Percentiles rank a stretch among this genome's conserved stretches.
Conservation (phyloP, 768 basidiomycete species). For the Rhizopogon vinicolor region DNA sequence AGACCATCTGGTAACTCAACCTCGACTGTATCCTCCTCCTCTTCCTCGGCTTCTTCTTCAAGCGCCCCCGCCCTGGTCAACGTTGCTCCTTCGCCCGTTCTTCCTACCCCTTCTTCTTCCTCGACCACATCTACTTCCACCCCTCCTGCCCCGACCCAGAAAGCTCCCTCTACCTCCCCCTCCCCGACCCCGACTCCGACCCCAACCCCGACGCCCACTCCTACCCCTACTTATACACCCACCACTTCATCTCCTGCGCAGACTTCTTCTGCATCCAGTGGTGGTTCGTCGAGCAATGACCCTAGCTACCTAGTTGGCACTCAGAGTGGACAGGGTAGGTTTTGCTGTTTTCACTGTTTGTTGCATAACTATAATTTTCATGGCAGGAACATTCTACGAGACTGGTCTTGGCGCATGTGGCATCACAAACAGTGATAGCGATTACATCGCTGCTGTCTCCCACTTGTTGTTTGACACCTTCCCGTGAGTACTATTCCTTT, state of each 20-base stretch:
- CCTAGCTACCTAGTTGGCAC: slow-evolving; percentile 44
- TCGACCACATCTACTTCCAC: neutral
- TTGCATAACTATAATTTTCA: neutral
- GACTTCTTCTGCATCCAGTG: slow-evolving; percentile 9
- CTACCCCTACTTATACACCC: neutral
- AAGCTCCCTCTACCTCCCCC: neutral
- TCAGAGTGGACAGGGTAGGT: slow-evolving; percentile 44
- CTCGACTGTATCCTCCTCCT: neutral
- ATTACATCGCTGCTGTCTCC: slow-evolving; percentile 35
- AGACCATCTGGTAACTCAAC: slow-evolving; percentile 13
- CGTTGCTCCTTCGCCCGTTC: slow-evolving; percentile 13
- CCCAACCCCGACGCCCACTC: neutral
- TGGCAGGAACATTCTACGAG: slow-evolving; percentile 26
- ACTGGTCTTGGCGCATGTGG: slow-evolving; percentile 41
- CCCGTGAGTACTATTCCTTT: slow-evolving; percentile 22
- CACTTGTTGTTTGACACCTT: slow-evolving; percentile 26
- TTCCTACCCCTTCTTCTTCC: neutral
- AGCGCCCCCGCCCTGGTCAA: slow-evolving; percentile 13
- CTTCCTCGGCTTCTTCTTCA: neutral
- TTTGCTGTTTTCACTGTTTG: neutral
- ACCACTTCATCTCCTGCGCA: slow-evolving; percentile 10
- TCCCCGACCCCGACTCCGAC: neutral
- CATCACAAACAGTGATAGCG: slow-evolving; percentile 19
- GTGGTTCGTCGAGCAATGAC: neutral
- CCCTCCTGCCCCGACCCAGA: neutral